Percentiles rank a stretch among this genome's conserved stretches.
Conservation (phyloP, 73 alveolate species). For the Paramecium biaurelia region DNA sequence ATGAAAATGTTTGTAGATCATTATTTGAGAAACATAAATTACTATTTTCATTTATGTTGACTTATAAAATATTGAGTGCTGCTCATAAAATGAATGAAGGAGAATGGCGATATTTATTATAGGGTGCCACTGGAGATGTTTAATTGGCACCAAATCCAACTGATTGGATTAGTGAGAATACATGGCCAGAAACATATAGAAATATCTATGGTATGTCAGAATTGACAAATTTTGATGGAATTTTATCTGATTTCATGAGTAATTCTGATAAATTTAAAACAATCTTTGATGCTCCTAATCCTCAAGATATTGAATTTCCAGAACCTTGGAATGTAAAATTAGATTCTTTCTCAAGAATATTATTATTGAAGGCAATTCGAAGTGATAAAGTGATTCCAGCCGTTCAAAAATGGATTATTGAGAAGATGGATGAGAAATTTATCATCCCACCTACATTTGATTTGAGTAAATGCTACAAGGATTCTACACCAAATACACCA, state of each 20-base stretch:
- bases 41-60: slow-evolving; percentile 96
- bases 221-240: slow-evolving; percentile 88
- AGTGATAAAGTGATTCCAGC: slow-evolving; percentile 94
- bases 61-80: slow-evolving; percentile 89
- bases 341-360: slow-evolving; percentile 86
- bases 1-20: slow-evolving; percentile 98
- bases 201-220: slow-evolving; percentile 87
- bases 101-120: slow-evolving; percentile 89
- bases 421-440: slow-evolving; percentile 94
- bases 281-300: slow-evolving; percentile 91
- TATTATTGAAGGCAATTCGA: slow-evolving; percentile 91
- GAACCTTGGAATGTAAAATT: slow-evolving; percentile 96
- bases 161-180: slow-evolving; percentile 96
- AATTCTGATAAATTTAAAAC: slow-evolving; percentile 83
- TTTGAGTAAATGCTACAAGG: slow-evolving; percentile 96
- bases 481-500: slow-evolving; percentile 98
- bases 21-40: slow-evolving; percentile 98
- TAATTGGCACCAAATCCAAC: slow-evolving; percentile 95
- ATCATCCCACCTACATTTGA: slow-evolving; percentile 99
- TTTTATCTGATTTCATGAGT: slow-evolving; percentile 87
- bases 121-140: slow-evolving; percentile 98
- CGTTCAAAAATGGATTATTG: slow-evolving; percentile 90
- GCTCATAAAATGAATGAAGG: slow-evolving; percentile 66
- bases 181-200: slow-evolving; percentile 96
- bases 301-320: slow-evolving; percentile 88